Conservation (phyloP, 306 rosid species). For the Casuarina equisetifolia region DNA sequence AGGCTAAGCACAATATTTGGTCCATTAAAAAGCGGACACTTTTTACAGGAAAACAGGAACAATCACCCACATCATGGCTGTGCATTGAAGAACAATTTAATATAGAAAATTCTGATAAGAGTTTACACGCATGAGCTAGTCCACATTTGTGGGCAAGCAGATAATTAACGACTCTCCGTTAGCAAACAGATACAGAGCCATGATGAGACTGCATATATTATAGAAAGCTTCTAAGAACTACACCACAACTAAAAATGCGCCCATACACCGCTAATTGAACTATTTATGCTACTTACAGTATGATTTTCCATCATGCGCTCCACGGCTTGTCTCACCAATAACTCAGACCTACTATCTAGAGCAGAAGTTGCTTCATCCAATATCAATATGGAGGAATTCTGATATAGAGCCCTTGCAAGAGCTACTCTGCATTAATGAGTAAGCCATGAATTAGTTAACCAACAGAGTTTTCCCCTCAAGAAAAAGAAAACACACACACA, state of each 20-base stretch:
- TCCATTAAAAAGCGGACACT: neutral
- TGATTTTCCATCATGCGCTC: constrained; percentile 74
- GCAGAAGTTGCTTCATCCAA: constrained; percentile 95
- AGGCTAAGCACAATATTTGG: constrained; percentile 6
- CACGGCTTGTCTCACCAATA: constrained; percentile 71
- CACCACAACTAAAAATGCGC: neutral
- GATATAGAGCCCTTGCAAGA: constrained; percentile 85
- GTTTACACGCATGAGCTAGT: neutral
- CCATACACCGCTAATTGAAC: constrained; percentile 12
- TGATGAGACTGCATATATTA: neutral
- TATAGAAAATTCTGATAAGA: neutral
- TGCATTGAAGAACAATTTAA: neutral
- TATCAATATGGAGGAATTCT: constrained; percentile 69
- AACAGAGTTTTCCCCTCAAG: constrained; percentile 1
- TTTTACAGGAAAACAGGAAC: neutral
- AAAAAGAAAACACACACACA: neutral
- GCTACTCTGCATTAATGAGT: constrained; percentile 59
- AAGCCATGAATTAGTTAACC: constrained; percentile 9
- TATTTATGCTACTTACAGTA: constrained; percentile 49
- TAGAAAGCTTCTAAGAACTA: neutral
- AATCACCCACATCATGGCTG: neutral
- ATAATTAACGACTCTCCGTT: neutral
- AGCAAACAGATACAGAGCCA: neutral
- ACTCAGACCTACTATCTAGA: constrained; percentile 79
- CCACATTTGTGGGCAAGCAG: neutral